Percentiles rank a stretch among this genome's conserved stretches.
phyloP scores from a whole-genome alignment of 345 rosid species.

The Hevea brasiliensis region DNA sequence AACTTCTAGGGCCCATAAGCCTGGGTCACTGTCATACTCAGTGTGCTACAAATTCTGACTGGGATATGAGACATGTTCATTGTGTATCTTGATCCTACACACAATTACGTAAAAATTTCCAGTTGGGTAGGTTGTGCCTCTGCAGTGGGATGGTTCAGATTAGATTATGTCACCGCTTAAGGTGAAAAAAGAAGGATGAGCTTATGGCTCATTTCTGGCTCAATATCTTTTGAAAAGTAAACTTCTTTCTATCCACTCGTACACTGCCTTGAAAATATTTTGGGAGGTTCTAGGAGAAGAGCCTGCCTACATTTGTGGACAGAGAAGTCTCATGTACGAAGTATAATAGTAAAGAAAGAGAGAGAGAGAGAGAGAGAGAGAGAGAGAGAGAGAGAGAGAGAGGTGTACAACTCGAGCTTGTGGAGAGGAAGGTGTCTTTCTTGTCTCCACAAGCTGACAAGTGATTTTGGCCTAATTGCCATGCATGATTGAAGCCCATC shows the following conservation, averaged over 20 bases:
- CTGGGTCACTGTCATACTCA: constrained; percentile 6
- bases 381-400: constrained; percentile 8
- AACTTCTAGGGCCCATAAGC: neutral
- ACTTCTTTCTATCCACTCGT: constrained; percentile 12
- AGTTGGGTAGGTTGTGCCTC: constrained; percentile 16
- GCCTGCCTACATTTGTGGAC: constrained; percentile 32
- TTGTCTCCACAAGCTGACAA: constrained; percentile 58
- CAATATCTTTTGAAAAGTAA: constrained; percentile 25
- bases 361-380: constrained; percentile 11
- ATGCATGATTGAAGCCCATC: constrained; percentile 43
- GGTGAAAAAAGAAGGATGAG: constrained; percentile 16
- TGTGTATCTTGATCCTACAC: neutral
- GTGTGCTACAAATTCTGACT: neutral
- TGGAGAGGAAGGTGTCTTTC: constrained; percentile 33
- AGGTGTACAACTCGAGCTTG: constrained; percentile 23
- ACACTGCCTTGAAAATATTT: constrained; percentile 11
- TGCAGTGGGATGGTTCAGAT: constrained; percentile 21
- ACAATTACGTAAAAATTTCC: constrained; percentile 12
- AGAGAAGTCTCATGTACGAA: constrained; percentile 4
- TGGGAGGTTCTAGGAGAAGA: constrained; percentile 20
- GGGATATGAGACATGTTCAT: constrained; percentile 20
- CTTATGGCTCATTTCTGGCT: constrained; percentile 15
- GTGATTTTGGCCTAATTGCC: constrained; percentile 36
- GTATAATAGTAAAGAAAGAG: constrained; percentile 1
- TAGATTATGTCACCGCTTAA: constrained; percentile 2